Base-by-base conservation (phyloP, 2,329 filamentous ascomycete genomes). In the Penicillium sp. region DNA sequence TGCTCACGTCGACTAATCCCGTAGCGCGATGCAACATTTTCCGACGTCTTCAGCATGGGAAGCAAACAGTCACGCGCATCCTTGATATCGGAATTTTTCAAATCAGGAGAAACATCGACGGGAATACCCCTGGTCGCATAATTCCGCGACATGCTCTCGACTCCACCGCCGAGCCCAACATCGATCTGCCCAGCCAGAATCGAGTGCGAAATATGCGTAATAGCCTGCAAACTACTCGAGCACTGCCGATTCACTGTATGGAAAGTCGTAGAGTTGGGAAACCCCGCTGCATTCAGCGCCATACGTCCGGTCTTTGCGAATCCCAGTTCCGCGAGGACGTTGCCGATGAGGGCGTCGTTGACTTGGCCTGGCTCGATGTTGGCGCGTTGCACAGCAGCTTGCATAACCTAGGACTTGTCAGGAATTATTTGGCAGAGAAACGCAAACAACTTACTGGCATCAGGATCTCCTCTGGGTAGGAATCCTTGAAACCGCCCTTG, bases 11-110 rank as follows among this genome's bases (percentile, higher is more conserved):
- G 81, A 4, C 81, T 75, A 66, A 96, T 83, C 65, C 86, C 82
- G 72, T 95, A 96, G 73, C 95, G 89, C 45, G 81, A 81, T 64
- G 85, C 88, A 15, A 97, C 90, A 70, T 96, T 96, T 77, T 97
- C 91, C 53, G 86, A 90, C 4, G 92, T 96, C 81, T 92, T 90
- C 38, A 92, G 89, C 91, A 97, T 97, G 58, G 91, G 87, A 77
- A 88, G 79, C 80, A 90, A 80, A 78, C 89, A 92, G 74, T 96
- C 90, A 41, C 69, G 69, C 0, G 88, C 81, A 67, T 95, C 88
- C 66, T 89, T 62, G 3, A 62, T 46, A 1, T 51, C 35, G 3
- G 60, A 62, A 4, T 55, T 51, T 24, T 44, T 54, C 40, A 64
- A 24, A 3, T 46, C 39, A 3, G 60, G 58, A 6, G 59, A 60